Percentiles rank a stretch among this genome's conserved stretches.
These are phyloP conservation scores for Lecanicillium sp. DNA, from an alignment of 2,329 filamentous ascomycete genomes.

Conservation along the genomic window DNA sequence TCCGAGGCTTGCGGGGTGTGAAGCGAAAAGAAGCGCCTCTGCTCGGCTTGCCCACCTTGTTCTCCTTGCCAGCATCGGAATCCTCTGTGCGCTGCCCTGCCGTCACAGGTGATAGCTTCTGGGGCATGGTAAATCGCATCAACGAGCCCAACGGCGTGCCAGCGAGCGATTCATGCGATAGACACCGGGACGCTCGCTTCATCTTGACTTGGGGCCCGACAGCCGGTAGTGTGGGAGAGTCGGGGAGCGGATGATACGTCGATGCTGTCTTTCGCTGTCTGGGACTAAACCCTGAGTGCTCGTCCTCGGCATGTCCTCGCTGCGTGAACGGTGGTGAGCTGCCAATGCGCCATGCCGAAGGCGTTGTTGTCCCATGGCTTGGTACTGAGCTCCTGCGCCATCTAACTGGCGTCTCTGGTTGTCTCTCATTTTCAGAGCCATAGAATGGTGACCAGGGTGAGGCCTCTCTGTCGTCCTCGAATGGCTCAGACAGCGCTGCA, in stretches of 20 bases:
- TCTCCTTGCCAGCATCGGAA: background rate
- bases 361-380: background rate
- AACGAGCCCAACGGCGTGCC: background rate
- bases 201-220: background rate
- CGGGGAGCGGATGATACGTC: slow-evolving; percentile 3
- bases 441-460: background rate
- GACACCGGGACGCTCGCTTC: background rate
- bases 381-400: background rate
- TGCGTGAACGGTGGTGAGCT: background rate
- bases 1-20: slow-evolving; percentile 18
- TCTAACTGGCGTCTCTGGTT: background rate
- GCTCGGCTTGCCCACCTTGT: too few relatives aligned
- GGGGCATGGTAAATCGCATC: background rate
- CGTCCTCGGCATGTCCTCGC: background rate
- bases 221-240: slow-evolving; percentile 9
- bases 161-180: background rate
- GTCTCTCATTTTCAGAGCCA: background rate
- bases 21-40: slow-evolving; percentile 16
- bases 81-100: too few relatives aligned
- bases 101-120: too few relatives aligned
- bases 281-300: slow-evolving; percentile 1
- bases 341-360: background rate
- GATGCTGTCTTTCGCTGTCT: background rate
- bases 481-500: background rate
- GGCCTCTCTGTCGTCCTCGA: background rate